Evolutionary conservation across 1,284 basidiomycete genomes (phyloP), one percentile per base, ranked within the genome.

Genomic region (Moesziomyces sp.): DNA sequence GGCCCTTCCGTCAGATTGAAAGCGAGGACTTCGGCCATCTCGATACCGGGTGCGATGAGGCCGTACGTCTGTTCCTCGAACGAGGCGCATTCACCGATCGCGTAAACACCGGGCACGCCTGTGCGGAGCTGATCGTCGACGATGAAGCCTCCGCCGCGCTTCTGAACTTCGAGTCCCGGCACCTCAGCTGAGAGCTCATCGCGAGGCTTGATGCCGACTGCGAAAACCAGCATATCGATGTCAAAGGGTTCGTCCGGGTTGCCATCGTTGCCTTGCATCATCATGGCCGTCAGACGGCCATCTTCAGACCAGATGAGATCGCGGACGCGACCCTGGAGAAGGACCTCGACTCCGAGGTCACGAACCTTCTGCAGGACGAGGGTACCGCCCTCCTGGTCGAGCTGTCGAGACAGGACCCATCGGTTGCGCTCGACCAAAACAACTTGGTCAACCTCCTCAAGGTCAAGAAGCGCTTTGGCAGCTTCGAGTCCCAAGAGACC

Each of bases 1-100:
- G 77, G 77, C 11, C 77, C 79, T 43, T 79, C 76, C 2, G 89
- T 90, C 13, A 92, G 85, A 84, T 92, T 92, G 86, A 91, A 92
- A 0, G 90, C 86, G 4, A 92, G 86, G 53, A 91, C 89, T 77
- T 91, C 89, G 26, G 91, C 90, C 90, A 91, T 91, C 83, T 91
- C 90, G 56, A 90, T 86, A 53, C 90, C 90, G 14, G 90, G 91
- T 9, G 88, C 90, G 73, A 92, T 91, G 23, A 91, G 85, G 14
- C 91, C 91, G 72, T 89, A 92, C 5, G 88, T 89, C 56, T 90
- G 89, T 3, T 87, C 88, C 56, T 86, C 87, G 89, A 90, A 92
- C 52, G 86, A 87, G 0, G 91, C 91, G 78, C 91, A 92, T 80
- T 92, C 91, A 3, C 91, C 91, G 53, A 92, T 90, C 3, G 91